Evolutionary conservation across 345 rosid genomes (phyloP).

Genomic region (Mercurialis annua): DNA sequence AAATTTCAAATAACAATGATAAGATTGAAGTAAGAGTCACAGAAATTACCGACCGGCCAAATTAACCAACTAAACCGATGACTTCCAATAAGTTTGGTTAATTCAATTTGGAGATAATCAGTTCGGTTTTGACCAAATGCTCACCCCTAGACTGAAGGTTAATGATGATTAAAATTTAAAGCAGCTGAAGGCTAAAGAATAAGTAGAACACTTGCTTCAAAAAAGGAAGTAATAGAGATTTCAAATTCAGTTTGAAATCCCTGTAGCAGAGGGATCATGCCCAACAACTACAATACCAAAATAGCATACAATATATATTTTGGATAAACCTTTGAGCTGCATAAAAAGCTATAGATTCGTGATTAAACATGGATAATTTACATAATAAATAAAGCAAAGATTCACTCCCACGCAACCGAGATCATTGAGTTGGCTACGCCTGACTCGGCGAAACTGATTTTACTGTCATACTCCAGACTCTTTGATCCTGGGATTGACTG

Average conservation of each 20-base stretch:
- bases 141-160: too few species aligned
- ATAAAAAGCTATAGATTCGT: background rate
- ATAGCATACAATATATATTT: background rate
- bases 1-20: too few species aligned
- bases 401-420: slow-evolving; percentile 67
- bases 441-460: slow-evolving; percentile 71
- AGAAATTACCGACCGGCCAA: too few species aligned
- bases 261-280: too few species aligned
- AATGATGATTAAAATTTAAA: background rate
- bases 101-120: too few species aligned
- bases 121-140: too few species aligned
- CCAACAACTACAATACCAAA: background rate
- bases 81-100: too few species aligned
- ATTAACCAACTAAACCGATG: too few species aligned
- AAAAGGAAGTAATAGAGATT: background rate
- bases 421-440: slow-evolving; percentile 92
- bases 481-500: slow-evolving; percentile 87
- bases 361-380: background rate
- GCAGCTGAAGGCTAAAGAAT: background rate
- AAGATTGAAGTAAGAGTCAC: too few species aligned
- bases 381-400: background rate
- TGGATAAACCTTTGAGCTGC: background rate
- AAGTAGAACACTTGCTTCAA: background rate
- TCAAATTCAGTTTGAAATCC: background rate
- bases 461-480: slow-evolving; percentile 62